These are phyloP conservation scores for Botrytis paeoniae DNA, from an alignment of 2,329 filamentous ascomycete species.

Conservation along the genomic window DNA sequence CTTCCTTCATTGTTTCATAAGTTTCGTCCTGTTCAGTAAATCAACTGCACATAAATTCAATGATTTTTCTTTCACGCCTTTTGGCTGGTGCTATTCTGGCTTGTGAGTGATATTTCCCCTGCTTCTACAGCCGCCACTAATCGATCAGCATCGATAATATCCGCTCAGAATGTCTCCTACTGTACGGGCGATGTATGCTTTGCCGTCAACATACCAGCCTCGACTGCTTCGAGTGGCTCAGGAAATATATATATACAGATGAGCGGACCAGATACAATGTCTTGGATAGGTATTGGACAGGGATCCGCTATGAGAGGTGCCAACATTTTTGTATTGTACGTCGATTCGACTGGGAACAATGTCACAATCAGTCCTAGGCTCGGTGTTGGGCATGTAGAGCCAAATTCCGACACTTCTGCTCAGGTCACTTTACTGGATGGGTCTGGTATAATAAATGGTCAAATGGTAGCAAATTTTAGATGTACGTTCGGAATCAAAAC, in stretches of 20 bases:
- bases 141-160: slow-evolving; percentile 24
- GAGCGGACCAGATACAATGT: slow-evolving; percentile 49
- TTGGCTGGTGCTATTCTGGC: background rate
- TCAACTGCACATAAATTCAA: background rate
- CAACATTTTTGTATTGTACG: slow-evolving; percentile 59
- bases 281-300: slow-evolving; percentile 56
- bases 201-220: slow-evolving; percentile 52
- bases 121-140: background rate
- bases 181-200: slow-evolving; percentile 39
- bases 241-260: slow-evolving; percentile 59
- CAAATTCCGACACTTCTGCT: slow-evolving; percentile 43
- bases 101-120: background rate
- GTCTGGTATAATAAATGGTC: slow-evolving; percentile 49
- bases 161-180: slow-evolving; percentile 28
- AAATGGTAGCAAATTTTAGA: slow-evolving; percentile 55
- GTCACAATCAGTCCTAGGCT: slow-evolving; percentile 55
- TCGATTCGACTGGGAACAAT: slow-evolving; percentile 49
- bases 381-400: slow-evolving; percentile 44
- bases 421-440: slow-evolving; percentile 51
- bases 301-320: slow-evolving; percentile 51
- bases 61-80: background rate
- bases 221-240: slow-evolving; percentile 47
- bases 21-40: background rate
- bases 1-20: background rate
- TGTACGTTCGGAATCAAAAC: slow-evolving; percentile 40